Base-by-base conservation (phyloP, 129 eudicot species). In the Flaveria ramosissima region DNA sequence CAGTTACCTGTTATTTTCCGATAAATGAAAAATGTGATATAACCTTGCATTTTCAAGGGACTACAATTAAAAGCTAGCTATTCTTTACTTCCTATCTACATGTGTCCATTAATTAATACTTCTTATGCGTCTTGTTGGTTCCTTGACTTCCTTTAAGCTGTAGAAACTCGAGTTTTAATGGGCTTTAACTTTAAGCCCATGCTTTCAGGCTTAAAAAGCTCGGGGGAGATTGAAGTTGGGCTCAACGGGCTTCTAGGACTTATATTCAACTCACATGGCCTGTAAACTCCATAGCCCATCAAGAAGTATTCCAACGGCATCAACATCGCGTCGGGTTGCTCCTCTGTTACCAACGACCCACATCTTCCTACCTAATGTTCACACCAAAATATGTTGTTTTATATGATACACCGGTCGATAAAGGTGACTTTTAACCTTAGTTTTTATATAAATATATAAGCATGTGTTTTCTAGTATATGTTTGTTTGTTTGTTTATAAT, bases 171-270 rank as follows among this genome's bases (percentile, higher is more conserved):
- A 10, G 98, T 93, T 79, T 93, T 93, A 7, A 93, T 93, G 21
- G 98, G 98, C 83, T 93, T 93, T 56, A 93, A 64, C 88, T 90
- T 93, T 90, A 93, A 81, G 2, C 98, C 98, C 98, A 93, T 93
- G 87, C 96, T 90, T 83, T 93, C 98, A 0, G 98, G 97, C 2
- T 88, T 82, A 83, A 80, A 89, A 73, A 90, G 96, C 81, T 93
- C 97, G 0, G 97, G 96, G 12, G 96, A 93, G 51, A 93, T 88
- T 78, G 86, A 78, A 71, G 88, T 88, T 30, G 96, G 98, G 72
- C 96, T 90, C 88, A 93, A 81, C 19, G 97, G 97, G 78, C 97
- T 93, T 85, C 98, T 93, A 0, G 98, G 98, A 83, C 98, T 90
- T 32, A 79, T 88, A 64, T 72, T 88, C 74, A 69, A 39, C 50